Conservation (phyloP, 139 green algal genomes). For the Micromonas pusilla region DNA sequence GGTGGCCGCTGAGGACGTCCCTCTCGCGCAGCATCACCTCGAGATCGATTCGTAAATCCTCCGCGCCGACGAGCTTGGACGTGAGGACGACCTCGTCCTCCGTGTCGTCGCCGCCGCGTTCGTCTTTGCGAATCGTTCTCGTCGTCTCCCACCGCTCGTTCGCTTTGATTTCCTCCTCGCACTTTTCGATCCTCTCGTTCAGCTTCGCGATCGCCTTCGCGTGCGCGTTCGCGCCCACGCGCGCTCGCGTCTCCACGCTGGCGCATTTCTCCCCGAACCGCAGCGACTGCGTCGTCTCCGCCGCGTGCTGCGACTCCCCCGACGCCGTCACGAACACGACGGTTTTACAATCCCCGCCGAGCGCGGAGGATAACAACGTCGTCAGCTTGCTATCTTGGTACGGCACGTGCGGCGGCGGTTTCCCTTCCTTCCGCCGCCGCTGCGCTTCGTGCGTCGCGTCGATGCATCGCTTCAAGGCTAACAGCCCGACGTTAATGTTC, state of each 20-base stretch:
- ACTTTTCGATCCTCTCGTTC: background rate
- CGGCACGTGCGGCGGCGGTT: constrained; percentile 28
- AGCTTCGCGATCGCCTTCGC: background rate
- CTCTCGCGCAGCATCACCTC: constrained; percentile 12
- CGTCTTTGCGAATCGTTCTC: background rate
- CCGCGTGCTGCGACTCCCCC: constrained; percentile 12
- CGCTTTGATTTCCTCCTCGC: background rate
- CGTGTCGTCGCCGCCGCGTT: background rate
- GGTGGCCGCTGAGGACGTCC: too few species aligned
- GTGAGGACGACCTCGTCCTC: constrained; percentile 3
- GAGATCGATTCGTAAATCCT: background rate
- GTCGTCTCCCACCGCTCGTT: background rate
- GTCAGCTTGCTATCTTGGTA: constrained; percentile 36
- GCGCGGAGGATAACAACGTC: constrained; percentile 12
- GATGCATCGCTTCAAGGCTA: constrained; percentile 36
- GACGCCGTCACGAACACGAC: constrained; percentile 21
- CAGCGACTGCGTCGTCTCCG: constrained; percentile 31
- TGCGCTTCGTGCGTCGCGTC: constrained; percentile 20
- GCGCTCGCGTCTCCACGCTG: background rate
- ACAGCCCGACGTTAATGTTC: constrained; percentile 32
- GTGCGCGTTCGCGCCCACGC: background rate
- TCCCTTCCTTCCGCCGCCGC: constrained; percentile 5
- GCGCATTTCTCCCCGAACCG: constrained; percentile 29
- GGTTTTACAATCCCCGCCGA: constrained; percentile 17
- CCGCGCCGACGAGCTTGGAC: background rate